phyloP scores from a whole-genome alignment of 106 monocot genomes.

The Apostasia ramifera region DNA sequence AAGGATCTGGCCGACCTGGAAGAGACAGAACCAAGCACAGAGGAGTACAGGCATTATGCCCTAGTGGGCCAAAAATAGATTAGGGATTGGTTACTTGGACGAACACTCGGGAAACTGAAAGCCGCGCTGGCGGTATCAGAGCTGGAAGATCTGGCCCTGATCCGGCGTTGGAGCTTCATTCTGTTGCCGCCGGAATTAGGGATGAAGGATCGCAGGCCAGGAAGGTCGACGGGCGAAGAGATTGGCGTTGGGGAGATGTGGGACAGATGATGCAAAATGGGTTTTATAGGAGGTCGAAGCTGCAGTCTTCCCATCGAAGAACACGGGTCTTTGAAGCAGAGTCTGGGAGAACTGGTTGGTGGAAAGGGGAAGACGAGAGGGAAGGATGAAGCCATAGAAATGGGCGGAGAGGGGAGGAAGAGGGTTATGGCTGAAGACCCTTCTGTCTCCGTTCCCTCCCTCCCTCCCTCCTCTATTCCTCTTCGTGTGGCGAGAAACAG shows the following conservation, averaged over 20 bases:
- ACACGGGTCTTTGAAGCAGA: not conserved
- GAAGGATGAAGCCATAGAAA: constrained; percentile 6
- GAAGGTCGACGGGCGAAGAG: not conserved
- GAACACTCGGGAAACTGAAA: constrained; percentile 25
- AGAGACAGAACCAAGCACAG: not conserved
- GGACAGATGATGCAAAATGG: constrained; percentile 1
- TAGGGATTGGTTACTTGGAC: not conserved
- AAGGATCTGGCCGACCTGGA: constrained; percentile 44
- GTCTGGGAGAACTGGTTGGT: not conserved
- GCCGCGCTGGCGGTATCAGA: constrained; percentile 19
- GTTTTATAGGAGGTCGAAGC: not conserved
- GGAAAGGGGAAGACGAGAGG: not conserved
- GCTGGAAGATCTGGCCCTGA: constrained; percentile 16
- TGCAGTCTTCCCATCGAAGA: not conserved
- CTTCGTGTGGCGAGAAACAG: too few relatives aligned
- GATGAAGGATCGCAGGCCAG: not conserved
- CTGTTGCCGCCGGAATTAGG: not conserved
- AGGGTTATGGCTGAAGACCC: too few relatives aligned
- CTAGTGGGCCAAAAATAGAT: not conserved
- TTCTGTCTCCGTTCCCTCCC: too few relatives aligned
- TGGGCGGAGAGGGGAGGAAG: not conserved
- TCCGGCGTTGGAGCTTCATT: not conserved
- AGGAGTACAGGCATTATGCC: not conserved
- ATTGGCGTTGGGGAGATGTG: not conserved
- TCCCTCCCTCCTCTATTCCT: too few relatives aligned